phyloP scores from a whole-genome alignment of 192 early-diverging fungal genomes.

The Podila clonocystis region DNA sequence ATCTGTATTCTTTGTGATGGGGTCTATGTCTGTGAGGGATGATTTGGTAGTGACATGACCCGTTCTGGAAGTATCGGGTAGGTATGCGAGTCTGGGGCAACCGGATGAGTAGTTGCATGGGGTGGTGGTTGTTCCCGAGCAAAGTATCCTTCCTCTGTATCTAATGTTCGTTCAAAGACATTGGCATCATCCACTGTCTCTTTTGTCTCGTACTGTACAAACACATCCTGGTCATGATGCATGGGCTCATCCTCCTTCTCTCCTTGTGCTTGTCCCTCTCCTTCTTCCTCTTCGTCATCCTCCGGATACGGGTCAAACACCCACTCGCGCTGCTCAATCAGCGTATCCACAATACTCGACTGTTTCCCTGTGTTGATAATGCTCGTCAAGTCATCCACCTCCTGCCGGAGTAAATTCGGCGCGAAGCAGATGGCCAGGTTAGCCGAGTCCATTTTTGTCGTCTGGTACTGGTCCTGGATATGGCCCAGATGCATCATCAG shows the following conservation, averaged over 20 bases:
- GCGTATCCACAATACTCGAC: constrained; percentile 73
- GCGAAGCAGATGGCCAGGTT: constrained; percentile 93
- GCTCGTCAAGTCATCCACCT: constrained; percentile 62
- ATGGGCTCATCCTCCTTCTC: not conserved
- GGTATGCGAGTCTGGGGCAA: too few species aligned
- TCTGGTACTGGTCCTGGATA: constrained; percentile 69
- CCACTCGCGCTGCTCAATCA: constrained; percentile 76
- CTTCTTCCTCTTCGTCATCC: constrained; percentile 37
- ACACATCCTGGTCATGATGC: too few species aligned
- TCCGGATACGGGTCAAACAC: constrained; percentile 61
- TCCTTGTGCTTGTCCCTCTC: constrained; percentile 9
- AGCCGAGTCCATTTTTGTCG: constrained; percentile 92
- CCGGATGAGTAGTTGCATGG: too few species aligned
- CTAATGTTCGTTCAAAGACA: too few species aligned
- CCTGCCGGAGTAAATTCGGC: constrained; percentile 75
- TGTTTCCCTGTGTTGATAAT: constrained; percentile 77
- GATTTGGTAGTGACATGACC: too few species aligned
- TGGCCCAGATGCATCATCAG: constrained; percentile 73
- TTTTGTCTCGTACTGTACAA: too few species aligned
- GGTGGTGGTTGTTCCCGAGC: too few species aligned
- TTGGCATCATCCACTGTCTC: too few species aligned
- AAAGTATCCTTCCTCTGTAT: too few species aligned
- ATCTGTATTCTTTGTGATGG: too few species aligned
- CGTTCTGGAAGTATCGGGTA: too few species aligned
- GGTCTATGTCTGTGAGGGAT: too few species aligned